Conservation (phyloP, 2,329 filamentous ascomycete genomes). For the Microsporum ferrugineum region DNA sequence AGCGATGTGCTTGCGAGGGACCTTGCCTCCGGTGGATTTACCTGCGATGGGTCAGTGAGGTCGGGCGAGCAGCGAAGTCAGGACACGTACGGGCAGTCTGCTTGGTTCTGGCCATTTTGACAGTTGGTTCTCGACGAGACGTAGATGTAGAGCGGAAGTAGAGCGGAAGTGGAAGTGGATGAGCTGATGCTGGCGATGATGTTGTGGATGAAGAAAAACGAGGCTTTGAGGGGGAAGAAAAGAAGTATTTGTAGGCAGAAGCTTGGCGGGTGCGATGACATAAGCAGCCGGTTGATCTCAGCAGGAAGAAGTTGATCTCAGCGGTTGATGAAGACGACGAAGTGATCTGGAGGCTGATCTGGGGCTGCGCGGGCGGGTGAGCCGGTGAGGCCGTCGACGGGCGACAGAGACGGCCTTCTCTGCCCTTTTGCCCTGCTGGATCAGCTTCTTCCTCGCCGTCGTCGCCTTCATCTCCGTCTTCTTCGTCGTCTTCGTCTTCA, state of each 20-base stretch:
- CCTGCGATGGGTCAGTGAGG: slow-evolving; percentile 35
- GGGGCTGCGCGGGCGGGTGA: no score
- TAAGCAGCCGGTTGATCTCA: background rate
- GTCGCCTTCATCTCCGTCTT: background rate
- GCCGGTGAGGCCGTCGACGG: no score
- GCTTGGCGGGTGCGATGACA: background rate
- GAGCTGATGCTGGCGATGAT: slow-evolving; percentile 18
- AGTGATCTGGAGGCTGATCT: no score
- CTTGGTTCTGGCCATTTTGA: slow-evolving; percentile 42
- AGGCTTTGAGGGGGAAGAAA: slow-evolving; percentile 21
- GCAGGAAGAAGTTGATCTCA: background rate
- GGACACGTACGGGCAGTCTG: slow-evolving; percentile 41
- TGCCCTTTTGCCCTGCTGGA: no score
- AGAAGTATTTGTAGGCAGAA: slow-evolving; percentile 17
- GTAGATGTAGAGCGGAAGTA: slow-evolving; percentile 20
- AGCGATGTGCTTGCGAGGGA: slow-evolving; percentile 86
- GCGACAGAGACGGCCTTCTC: no score
- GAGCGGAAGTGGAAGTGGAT: slow-evolving; percentile 17
- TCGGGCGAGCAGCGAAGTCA: slow-evolving; percentile 16
- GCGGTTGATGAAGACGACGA: slow-evolving; percentile 19
- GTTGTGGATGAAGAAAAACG: slow-evolving; percentile 16
- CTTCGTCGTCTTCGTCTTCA: background rate
- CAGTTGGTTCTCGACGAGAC: slow-evolving; percentile 18
- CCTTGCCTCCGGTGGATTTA: slow-evolving; percentile 66
- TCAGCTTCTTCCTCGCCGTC: background rate